Conservation (phyloP, 2,329 filamentous ascomycete genomes). For the Cryphonectria carpinicola region DNA sequence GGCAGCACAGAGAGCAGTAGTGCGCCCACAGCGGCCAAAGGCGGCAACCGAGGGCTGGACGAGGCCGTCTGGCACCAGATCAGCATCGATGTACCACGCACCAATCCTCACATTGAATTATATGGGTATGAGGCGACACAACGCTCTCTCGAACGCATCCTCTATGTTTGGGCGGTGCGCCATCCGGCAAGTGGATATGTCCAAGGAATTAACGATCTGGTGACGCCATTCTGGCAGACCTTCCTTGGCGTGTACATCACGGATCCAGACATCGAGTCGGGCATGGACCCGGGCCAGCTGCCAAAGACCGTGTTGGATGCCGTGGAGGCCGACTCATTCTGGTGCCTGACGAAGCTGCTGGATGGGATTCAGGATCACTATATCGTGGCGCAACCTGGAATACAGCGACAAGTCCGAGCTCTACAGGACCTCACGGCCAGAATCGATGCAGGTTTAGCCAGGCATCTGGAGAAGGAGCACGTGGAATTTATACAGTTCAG, state of each 20-base stretch:
- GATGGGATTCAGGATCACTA: conserved; percentile 99
- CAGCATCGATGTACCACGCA: conserved; percentile 95
- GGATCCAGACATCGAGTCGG: conserved; percentile 87
- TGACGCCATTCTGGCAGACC: conserved; percentile 97
- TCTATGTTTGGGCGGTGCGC: conserved; percentile 97
- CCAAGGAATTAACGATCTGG: conserved; percentile 97
- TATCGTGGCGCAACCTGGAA: conserved; percentile 95
- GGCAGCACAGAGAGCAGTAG: conserved; percentile 44
- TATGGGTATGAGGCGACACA: conserved; percentile 98
- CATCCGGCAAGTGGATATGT: conserved; percentile 98
- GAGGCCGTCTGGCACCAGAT: conserved; percentile 99
- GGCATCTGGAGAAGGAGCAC: conserved; percentile 85
- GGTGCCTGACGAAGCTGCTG: conserved; percentile 97
- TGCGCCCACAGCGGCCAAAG: conserved; percentile 24
- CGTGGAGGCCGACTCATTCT: conserved; percentile 96
- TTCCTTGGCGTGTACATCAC: conserved; percentile 94
- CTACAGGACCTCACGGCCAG: conserved; percentile 87
- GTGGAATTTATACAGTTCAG: conserved; percentile 99
- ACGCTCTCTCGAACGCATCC: conserved; percentile 86
- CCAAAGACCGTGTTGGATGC: conserved; percentile 90
- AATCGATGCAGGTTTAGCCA: conserved; percentile 83
- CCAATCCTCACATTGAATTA: conserved; percentile 92
- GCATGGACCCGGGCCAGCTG: conserved; percentile 95
- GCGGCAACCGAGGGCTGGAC: conserved; percentile 68
- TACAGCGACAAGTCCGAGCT: conserved; percentile 89